These are phyloP conservation scores for Austroboletus festivus DNA, from an alignment of 768 basidiomycete genomes.

Conservation along the genomic window DNA sequence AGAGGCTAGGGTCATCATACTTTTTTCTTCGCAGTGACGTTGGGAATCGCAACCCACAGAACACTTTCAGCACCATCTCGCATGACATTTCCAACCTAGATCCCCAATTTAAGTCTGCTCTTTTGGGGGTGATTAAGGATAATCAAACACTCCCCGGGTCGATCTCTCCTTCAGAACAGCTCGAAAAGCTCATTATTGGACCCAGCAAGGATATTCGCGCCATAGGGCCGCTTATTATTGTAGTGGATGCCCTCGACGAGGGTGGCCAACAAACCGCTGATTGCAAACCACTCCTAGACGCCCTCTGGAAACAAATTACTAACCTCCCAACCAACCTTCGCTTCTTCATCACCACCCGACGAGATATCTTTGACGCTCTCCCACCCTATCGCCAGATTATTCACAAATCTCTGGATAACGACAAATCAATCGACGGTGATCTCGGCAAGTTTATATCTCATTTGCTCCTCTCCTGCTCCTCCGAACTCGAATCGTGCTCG, in stretches of 20 bases:
- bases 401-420: conserved; percentile 12
- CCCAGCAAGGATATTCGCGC: conserved; percentile 22
- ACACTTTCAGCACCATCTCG: conserved; percentile 35
- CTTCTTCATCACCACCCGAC: conserved; percentile 28
- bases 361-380: conserved; percentile 16
- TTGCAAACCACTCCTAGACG: conserved; percentile 17
- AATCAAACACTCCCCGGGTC: conserved; percentile 24
- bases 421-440: conserved; percentile 10
- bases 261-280: conserved; percentile 17
- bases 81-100: conserved; percentile 33
- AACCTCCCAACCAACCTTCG: conserved; percentile 23
- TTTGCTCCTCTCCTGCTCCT: conserved; percentile 3
- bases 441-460: conserved; percentile 16
- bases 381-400: conserved; percentile 2
- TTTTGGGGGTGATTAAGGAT: conserved; percentile 15
- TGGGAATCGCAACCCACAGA: conserved; percentile 18
- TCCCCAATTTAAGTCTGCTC: conserved; percentile 18
- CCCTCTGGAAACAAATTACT: conserved; percentile 11
- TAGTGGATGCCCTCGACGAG: conserved; percentile 36
- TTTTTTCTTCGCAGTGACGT: conserved; percentile 24
- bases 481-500: conserved; percentile 16
- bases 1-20: conserved; percentile 32
- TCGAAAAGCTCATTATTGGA: conserved; percentile 27
- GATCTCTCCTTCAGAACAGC: conserved; percentile 20
- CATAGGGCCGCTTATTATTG: conserved; percentile 32